phyloP scores from a whole-genome alignment of 1,139 yeast species.

The Suhomyces taliae region DNA sequence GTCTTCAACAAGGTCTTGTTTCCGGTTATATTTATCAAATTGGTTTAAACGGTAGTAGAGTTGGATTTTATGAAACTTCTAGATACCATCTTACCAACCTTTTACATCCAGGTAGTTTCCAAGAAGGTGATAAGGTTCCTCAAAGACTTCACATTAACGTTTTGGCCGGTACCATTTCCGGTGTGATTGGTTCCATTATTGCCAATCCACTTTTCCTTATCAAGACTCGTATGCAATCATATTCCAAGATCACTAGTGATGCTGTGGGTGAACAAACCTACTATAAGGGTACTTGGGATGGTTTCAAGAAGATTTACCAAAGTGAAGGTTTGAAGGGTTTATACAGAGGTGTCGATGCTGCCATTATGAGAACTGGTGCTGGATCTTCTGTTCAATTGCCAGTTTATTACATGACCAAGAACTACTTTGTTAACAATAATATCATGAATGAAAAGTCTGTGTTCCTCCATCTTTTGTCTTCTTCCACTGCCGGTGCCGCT shows the following conservation, averaged over 20 bases:
- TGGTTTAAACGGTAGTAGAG: conserved; percentile 88
- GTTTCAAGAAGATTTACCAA: conserved; percentile 58
- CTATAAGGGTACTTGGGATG: conserved; percentile 69
- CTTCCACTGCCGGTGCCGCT: conserved; percentile 84
- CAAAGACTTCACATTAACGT: conserved; percentile 70
- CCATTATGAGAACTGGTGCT: conserved; percentile 88
- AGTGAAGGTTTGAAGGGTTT: conserved; percentile 77
- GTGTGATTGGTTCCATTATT: conserved; percentile 82
- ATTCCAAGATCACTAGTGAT: conserved; percentile 41
- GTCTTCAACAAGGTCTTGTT: conserved; percentile 82
- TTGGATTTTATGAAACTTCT: conserved; percentile 91
- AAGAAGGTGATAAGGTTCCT: conserved; percentile 42
- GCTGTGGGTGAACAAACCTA: conserved; percentile 90
- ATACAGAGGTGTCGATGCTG: conserved; percentile 93
- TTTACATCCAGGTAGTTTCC: conserved; percentile 50
- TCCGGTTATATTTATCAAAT: conserved; percentile 87
- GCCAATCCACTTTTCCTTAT: conserved; percentile 92
- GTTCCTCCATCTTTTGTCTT: conserved; percentile 68
- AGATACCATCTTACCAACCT: conserved; percentile 58
- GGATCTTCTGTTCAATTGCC: conserved; percentile 97
- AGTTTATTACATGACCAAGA: conserved; percentile 79
- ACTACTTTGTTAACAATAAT: conserved; percentile 45
- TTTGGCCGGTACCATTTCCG: conserved; percentile 80
- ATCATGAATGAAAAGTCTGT: conserved; percentile 63
- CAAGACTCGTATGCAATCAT: conserved; percentile 96